Conservation (phyloP, 2,329 filamentous ascomycete species). For the Dothiorella sarmentorum region DNA sequence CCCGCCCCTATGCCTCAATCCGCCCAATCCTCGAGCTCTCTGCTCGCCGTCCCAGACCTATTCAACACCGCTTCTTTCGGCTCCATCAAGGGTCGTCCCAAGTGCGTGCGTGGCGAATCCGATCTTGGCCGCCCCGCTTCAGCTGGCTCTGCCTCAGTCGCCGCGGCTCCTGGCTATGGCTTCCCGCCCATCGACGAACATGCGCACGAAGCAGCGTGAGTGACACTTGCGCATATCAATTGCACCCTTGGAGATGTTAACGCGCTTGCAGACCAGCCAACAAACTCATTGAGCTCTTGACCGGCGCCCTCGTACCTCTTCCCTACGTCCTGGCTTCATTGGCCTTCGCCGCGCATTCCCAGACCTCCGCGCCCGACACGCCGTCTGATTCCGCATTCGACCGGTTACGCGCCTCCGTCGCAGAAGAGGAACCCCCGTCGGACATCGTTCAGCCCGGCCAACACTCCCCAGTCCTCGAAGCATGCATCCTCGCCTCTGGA, state of each 20-base stretch:
- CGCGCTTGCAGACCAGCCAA: constrained; percentile 29
- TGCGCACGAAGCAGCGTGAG: constrained; percentile 4
- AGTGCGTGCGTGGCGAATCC: constrained; percentile 43
- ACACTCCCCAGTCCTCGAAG: constrained; percentile 38
- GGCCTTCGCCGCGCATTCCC: constrained; percentile 33
- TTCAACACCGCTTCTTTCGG: neutral
- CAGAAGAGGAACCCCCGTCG: neutral
- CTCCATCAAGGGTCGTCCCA: constrained; percentile 27
- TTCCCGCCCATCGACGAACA: neutral
- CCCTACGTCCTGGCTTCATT: constrained; percentile 48
- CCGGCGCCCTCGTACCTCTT: constrained; percentile 49
- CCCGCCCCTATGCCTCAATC: neutral
- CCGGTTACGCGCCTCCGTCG: constrained; percentile 8
- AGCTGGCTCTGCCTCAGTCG: neutral
- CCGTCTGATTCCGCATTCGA: constrained; percentile 12
- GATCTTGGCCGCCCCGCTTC: constrained; percentile 40
- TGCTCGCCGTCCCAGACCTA: neutral
- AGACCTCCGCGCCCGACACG: neutral
- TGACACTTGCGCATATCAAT: neutral
- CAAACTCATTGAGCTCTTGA: constrained; percentile 46
- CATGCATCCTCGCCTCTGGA: constrained; percentile 45
- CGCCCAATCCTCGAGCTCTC: neutral
- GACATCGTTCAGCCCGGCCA: neutral
- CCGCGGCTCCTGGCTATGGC: constrained; percentile 7
- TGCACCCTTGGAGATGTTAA: neutral